Conservation (phyloP, 179 eudicot genomes). For the Corrigiola litoralis region DNA sequence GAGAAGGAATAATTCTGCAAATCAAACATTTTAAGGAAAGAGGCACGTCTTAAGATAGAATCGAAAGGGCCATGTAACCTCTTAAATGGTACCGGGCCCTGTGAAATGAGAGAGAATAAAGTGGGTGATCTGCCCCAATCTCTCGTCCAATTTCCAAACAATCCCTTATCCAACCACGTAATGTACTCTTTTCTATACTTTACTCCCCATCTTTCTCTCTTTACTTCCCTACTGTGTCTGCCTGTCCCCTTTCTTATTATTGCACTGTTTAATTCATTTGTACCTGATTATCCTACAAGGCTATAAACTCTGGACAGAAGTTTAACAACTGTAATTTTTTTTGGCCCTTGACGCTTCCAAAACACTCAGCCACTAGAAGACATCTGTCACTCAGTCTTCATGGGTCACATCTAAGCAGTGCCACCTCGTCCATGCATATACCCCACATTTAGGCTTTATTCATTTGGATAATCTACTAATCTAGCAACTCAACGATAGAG, state of each 20-base stretch:
- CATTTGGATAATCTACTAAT: neutral
- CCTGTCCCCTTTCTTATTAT: neutral
- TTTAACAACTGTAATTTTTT: too few species aligned
- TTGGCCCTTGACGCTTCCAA: too few species aligned
- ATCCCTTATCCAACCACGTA: slow-evolving; percentile 1
- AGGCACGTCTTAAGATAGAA: slow-evolving; percentile 5
- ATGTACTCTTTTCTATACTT: neutral
- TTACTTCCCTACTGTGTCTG: neutral
- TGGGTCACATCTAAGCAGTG: neutral
- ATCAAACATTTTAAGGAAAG: neutral
- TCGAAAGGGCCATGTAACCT: slow-evolving; percentile 7
- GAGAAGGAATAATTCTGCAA: neutral
- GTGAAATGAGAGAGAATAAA: neutral
- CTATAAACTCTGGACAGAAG: too few species aligned
- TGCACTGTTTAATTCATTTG: neutral
- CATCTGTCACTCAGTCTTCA: neutral
- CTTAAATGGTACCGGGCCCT: neutral
- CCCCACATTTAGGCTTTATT: neutral
- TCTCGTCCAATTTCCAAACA: neutral
- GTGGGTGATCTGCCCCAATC: slow-evolving; percentile 4
- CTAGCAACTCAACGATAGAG: too few species aligned
- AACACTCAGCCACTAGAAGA: too few species aligned
- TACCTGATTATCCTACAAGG: neutral
- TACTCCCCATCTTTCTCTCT: neutral
- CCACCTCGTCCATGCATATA: neutral